These are phyloP conservation scores for Scedosporium minutisporum DNA, from an alignment of 2,329 filamentous ascomycete genomes.

Conservation along the genomic window DNA sequence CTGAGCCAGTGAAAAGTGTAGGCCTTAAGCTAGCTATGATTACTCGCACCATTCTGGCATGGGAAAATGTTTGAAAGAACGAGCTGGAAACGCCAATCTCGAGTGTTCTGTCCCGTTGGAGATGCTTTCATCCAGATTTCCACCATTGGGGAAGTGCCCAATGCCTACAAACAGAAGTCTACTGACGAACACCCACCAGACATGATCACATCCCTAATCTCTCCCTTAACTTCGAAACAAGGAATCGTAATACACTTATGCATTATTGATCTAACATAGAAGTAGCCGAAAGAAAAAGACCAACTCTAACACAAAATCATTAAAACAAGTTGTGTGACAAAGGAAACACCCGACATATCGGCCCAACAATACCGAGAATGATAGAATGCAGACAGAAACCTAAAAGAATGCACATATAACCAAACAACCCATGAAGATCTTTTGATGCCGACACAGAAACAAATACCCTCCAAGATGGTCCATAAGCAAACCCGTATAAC, in stretches of 20 bases:
- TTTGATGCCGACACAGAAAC: background rate
- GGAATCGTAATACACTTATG: background rate
- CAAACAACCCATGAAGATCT: background rate
- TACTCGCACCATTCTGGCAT: no score
- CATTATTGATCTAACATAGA: background rate
- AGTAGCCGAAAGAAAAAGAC: background rate
- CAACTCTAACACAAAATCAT: background rate
- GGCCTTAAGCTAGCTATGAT: no score
- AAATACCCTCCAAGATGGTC: background rate
- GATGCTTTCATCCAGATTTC: no score
- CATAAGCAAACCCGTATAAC: background rate
- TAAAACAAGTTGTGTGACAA: background rate
- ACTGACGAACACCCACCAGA: no score
- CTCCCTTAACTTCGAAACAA: no score
- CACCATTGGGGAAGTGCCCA: no score
- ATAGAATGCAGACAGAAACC: background rate
- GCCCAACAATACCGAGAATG: background rate
- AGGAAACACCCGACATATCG: background rate
- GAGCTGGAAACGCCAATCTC: no score
- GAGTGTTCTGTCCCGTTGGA: no score
- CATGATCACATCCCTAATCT: no score
- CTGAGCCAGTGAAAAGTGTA: no score
- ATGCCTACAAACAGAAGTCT: no score
- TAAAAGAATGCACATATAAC: background rate
- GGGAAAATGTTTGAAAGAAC: no score